Evolutionary conservation across 352 stramenopile species (phyloP), one percentile per base, ranked within the genome.

Genomic region (Pythium rhizo-oryzae): DNA sequence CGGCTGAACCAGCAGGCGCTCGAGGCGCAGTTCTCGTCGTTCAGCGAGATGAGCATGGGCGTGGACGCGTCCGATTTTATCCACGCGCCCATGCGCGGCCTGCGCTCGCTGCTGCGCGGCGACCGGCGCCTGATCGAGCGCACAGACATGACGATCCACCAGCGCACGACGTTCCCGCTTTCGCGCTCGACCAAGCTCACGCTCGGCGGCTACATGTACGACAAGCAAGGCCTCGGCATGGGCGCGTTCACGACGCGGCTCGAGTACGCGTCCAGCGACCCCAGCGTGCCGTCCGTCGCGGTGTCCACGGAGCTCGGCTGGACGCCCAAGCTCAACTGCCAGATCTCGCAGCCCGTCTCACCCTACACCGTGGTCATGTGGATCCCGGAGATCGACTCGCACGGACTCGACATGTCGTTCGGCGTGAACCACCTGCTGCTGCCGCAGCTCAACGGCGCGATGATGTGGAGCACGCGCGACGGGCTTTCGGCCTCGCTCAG

Each of bases 401-500:
- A 92, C 44, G 87, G 87, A 0, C 65, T 94, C 15, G 84, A 92
- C 54, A 79, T 94, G 44, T 89, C 82, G 16, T 69, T 92, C 33
- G 84, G 87, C 44, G 83, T 80, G 21, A 90, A 93, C 64, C 87
- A 88, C 44, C 53, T 84, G n/a, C 74, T 94, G 11, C 65, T 80
- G 12, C 58, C 82, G 9, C 77, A 91, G 44, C 69, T 93, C 2
- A 77, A 92, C 54, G 85, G 87, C 41, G 75, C 76, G 30, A 93
- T 94, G 85, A 91, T 93, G 81, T 93, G 79, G 72, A 92, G 82
- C 72, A 90, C 85, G 52, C 74, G 83, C n/a, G 82, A 93, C 46
- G 86, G 86, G 3, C 72, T 94, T 4, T 91, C 84, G n/a, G 77
- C 77, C 4, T 91, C 82, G 44, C 55, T 92, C 5, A 85, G 67